Evolutionary conservation across 2,329 filamentous ascomycete species (phyloP), one percentile per base, ranked within the genome.

Genomic region (Nakataea oryzae): DNA sequence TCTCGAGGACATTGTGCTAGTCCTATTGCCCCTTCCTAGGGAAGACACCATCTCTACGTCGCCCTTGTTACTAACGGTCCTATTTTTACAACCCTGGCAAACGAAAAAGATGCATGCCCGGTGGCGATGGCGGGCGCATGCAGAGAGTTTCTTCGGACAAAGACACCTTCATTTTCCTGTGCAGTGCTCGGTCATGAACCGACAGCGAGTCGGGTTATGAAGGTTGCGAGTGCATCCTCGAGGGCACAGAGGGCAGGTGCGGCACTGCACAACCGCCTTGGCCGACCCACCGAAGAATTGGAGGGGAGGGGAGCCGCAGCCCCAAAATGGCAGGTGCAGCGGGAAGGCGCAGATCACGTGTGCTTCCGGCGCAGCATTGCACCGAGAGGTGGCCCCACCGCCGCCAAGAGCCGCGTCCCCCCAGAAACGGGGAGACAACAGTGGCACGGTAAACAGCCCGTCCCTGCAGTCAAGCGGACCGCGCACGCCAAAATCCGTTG

Each of bases 21-120:
- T 11, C 2, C 6, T 50, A 2, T 50, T 21, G 41, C 7, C 8
- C 21, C 21, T n/a, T 5, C 8, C 7, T 21, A 50, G 41, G 41
- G 4, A 8, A 50, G 17, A 50, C 17, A 50, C 2, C 34, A 32
- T 21, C 34, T 50, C 21, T 17, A n/a, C 7, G 21, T 5, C 21
- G 41, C 21, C 17, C 6, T 7, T 21, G 21, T n/a, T 6, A n/a
- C n/a, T n/a, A 2, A 1, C 4, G 1, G 17, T 7, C 1, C 5
- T n/a, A n/a, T 50, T 50, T 47, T 50, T 50, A 50, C n/a, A 50
- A n/a, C 11, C 21, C n/a, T 9, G 21, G 41, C 41, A 50, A 50
- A 8, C 21, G 41, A 50, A 50, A 6, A 12, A 6, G 41, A 50
- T 50, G 41, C n/a, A n/a, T n/a, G 21, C 41, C 17, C 8, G 1